Base-by-base conservation (phyloP, 768 basidiomycete genomes). In the Amanita subjunquillea region DNA sequence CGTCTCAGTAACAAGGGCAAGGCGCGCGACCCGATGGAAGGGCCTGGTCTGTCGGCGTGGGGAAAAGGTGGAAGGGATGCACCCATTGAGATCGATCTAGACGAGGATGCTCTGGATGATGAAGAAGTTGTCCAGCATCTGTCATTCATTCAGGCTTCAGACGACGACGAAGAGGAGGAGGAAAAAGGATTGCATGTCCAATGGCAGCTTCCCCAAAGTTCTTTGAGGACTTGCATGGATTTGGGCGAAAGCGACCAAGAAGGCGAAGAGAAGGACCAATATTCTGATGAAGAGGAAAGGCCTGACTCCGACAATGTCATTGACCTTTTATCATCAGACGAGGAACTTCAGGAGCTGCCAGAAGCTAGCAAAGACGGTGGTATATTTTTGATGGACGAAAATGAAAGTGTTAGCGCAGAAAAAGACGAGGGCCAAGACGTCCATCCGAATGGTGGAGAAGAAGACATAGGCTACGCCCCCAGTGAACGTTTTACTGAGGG, bases 1-100 rank as follows among this genome's bases (percentile, higher is more conserved):
- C 66, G 63, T 20, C n/a, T 29, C 13, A 30, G 34, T 2, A 4
- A 25, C 27, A 79, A 78, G 61, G 83, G 82, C 29, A 85, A 84
- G 60, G 76, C 72, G 48, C 74, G 82, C 47, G 82, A 82, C 59
- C 76, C 78, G 7, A 67, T 78, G 44, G 80, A 83, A 57, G 82
- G 80, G 5, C 76, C 79, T 40, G 79, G 79, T 3, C 67, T 79
- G 32, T 67, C 69, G 22, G 63, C 60, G 39, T 70, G 65, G 15
- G 44, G 44, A 6, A 60, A 55, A 48, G 65, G 66, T 40, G 67
- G 63, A 32, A 61, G 62, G 32, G 56, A 66, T 39, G 66, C 75
- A 48, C 78, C 78, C 12, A 80, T 81, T 48, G 74, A 77, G 55
- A 70, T 77, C 34, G 63, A 59, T 36, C 64, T 15, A 1, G 50